Evolutionary conservation across 2,329 filamentous ascomycete genomes (phyloP).

Genomic region (Colletotrichum salicis): DNA sequence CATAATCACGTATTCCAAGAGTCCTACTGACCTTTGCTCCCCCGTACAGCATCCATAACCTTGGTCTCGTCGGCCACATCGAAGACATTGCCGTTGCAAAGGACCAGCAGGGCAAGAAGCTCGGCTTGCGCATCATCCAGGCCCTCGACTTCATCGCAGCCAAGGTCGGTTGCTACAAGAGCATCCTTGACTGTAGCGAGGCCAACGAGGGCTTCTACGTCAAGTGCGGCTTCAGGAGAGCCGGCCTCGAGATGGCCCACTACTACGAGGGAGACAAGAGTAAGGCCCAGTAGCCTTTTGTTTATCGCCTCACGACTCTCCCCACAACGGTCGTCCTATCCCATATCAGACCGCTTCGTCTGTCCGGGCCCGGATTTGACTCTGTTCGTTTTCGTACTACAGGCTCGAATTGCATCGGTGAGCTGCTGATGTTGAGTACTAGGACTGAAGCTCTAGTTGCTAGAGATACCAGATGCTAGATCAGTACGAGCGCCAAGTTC

Average conservation of each 20-base stretch:
- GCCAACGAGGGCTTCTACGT: slow-evolving; percentile 97
- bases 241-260: slow-evolving; percentile 96
- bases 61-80: slow-evolving; percentile 91
- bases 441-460: slow-evolving; percentile 17
- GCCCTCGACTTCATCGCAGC: slow-evolving; percentile 89
- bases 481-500: slow-evolving; percentile 8
- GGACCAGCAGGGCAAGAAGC: slow-evolving; percentile 97
- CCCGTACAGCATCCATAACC: slow-evolving; percentile 74
- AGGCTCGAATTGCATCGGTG: slow-evolving; percentile 10
- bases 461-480: not conserved
- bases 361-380: not conserved
- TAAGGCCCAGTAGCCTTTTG: slow-evolving; percentile 47
- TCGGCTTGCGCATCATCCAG: slow-evolving; percentile 92
- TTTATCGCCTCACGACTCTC: slow-evolving; percentile 8
- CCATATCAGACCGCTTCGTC: not conserved
- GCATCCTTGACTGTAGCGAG: slow-evolving; percentile 95
- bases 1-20: not conserved
- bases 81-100: slow-evolving; percentile 97
- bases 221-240: slow-evolving; percentile 94
- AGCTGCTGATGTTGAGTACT: slow-evolving; percentile 23
- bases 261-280: slow-evolving; percentile 77
- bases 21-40: slow-evolving; percentile 35
- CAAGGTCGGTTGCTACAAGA: slow-evolving; percentile 95
- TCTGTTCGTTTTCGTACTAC: not conserved
- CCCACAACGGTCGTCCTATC: not conserved